Evolutionary conservation across 495 filamentous ascomycete genomes (phyloP).

Genomic region (Parmelia sp.): DNA sequence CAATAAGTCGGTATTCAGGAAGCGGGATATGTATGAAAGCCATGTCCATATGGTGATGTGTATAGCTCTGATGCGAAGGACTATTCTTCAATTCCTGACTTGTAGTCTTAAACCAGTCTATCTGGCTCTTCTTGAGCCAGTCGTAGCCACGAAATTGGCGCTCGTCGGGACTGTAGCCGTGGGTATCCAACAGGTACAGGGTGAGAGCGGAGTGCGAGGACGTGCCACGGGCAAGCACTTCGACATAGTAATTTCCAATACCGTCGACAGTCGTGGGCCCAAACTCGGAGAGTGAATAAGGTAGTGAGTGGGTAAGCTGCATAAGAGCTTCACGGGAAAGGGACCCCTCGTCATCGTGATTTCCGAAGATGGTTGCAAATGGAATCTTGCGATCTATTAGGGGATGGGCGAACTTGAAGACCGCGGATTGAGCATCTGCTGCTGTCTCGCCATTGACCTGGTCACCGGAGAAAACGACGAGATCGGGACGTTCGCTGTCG

Average conservation of each 20-base stretch:
- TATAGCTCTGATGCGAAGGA: constrained; percentile 67
- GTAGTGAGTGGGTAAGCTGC: constrained; percentile 75
- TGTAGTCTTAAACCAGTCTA: constrained; percentile 84
- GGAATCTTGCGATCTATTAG: constrained; percentile 83
- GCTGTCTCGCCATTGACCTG: constrained; percentile 93
- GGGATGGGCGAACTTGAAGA: constrained; percentile 88
- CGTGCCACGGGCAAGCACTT: constrained; percentile 72
- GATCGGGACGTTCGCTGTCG: constrained; percentile 85
- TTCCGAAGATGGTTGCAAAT: constrained; percentile 91
- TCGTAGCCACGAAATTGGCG: constrained; percentile 81
- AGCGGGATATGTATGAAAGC: constrained; percentile 97
- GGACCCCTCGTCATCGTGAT: constrained; percentile 92
- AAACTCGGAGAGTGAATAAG: constrained; percentile 76
- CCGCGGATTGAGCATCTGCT: constrained; percentile 82
- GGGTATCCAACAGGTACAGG: constrained; percentile 88
- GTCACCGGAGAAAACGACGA: constrained; percentile 87
- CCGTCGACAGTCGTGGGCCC: constrained; percentile 81
- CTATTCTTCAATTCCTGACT: constrained; percentile 59
- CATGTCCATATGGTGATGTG: constrained; percentile 88
- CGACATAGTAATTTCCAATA: constrained; percentile 90
- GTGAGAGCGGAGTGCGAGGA: constrained; percentile 76
- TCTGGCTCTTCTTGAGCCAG: constrained; percentile 91
- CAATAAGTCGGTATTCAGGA: constrained; percentile 66
- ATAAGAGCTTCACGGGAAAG: constrained; percentile 71
- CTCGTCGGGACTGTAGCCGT: constrained; percentile 88